Base-by-base conservation (phyloP, 2,329 filamentous ascomycete species). In the Fusarium compactum region DNA sequence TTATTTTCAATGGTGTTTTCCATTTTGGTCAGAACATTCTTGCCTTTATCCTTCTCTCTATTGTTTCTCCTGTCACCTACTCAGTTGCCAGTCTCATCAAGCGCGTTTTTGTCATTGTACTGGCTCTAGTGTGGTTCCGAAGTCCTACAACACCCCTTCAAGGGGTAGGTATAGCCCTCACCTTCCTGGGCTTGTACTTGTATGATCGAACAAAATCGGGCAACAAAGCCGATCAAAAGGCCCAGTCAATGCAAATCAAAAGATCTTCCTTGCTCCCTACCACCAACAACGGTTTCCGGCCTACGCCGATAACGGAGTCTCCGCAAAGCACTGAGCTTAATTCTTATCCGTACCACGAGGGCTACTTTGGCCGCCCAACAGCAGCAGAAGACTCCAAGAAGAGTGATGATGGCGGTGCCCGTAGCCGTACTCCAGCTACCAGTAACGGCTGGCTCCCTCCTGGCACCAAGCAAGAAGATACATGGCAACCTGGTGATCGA, bases 1-100 rank as follows among this genome's bases (percentile, higher is more conserved):
- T 97, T 78, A 79, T 98, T 54, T 98, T 99, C 86, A 99, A 99
- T 79, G 96, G 96, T 58, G 91, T 94, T 6, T 98, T 97, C 78
- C 96, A 99, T 81, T 99, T 98, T 80, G 93, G 90, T 18, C 96
- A 99, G 77, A 98, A 97, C 77, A 97, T 99, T 56, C 87, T 99
- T 58, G 96, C 96, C 0, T 99, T 99, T 78, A 85, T 97, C 24
- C 86, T 99, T 8, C 85, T 99, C 9, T 97, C 94, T 57, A 92
- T 97, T 84, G 92, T 98, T 15, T 97, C 94, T 1, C 96, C 96
- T 0, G 96, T 99, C 40, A 98, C 96, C 0, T 99, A 99, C 83
- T 97, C 94, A 0, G 95, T 99, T 40, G 96, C 96, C 38, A 97
- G 92, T 60, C 85, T 99, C 67, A 96, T 99, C 81, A 99, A 99